A percentile compares a stretch with the other conserved stretches of the same genome.
Evolutionary conservation across 176 grass and related monocot species (phyloP).

Genomic region (Lolium multiflorum): DNA sequence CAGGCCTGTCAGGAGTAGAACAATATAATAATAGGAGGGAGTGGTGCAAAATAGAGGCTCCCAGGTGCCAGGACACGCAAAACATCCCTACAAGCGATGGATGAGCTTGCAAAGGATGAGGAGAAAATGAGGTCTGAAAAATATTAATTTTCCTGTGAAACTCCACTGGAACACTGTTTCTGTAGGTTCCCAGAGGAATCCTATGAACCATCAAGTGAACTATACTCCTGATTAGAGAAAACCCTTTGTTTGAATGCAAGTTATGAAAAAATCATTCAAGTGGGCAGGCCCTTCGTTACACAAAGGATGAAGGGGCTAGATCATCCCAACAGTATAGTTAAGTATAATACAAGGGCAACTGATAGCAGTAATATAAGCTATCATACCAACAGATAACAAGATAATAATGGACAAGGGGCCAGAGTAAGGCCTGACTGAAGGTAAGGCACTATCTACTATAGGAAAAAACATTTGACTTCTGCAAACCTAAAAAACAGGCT

Average conservation of each 20-base stretch:
- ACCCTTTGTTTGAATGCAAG: background rate
- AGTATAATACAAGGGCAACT: background rate
- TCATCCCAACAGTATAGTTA: background rate
- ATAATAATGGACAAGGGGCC: background rate
- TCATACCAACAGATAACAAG: background rate
- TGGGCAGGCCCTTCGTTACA: background rate
- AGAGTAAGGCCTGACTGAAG: background rate
- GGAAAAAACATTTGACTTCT: constrained; percentile 8
- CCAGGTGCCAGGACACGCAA: background rate
- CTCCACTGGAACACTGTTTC: too few species aligned
- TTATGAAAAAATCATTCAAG: background rate
- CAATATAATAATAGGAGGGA: background rate
- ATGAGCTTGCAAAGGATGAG: background rate
- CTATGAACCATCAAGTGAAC: background rate
- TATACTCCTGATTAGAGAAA: background rate
- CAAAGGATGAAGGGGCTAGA: background rate
- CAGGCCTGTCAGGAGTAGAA: background rate
- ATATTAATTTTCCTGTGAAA: background rate
- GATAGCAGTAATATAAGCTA: background rate
- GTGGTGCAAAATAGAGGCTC: background rate
- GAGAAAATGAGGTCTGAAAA: background rate
- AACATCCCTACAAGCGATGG: background rate
- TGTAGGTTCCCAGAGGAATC: background rate
- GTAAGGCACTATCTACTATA: background rate
- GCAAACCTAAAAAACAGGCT: constrained; percentile 1